Evolutionary conservation across 495 filamentous ascomycete genomes (phyloP), one percentile per base, ranked within the genome.

Genomic region (Tirmania nivea): DNA sequence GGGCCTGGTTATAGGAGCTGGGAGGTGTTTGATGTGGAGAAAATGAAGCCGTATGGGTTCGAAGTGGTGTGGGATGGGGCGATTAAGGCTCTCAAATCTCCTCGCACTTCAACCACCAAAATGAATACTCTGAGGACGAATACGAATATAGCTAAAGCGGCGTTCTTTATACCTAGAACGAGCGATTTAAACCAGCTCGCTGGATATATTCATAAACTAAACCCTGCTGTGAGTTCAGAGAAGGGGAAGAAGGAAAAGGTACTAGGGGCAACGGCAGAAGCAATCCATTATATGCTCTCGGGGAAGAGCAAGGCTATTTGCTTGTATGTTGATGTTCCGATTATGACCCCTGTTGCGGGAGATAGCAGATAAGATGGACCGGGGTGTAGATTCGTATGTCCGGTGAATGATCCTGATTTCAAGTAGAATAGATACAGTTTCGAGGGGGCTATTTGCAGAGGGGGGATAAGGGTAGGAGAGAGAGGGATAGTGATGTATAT

Each of bases 101-200:
- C 49, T 19, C n/a, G 17, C n/a, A 11, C 16, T 21, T 34, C 8
- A n/a, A 34, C 31, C 36, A 34, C 57, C 58, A 10, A 31, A 48
- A 8, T 25, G 49, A 34, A 56, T 64, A 42, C 36, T 59, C 12
- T 20, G 45, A 3, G 35, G 52, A 35, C 54, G 58, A 1, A 51
- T 69, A 11, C 58, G 61, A 0, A 66, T 75, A 52, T 73, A 70
- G 0, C 62, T 69, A 35, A 67, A 78, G 63, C 83, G 14, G 83
- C 79, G 6, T 70, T 97, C 16, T 96, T 81, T 60, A 70, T 97
- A n/a, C 90, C 90, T 8, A 73, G 90, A 48, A 93, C 81, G 2
- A 90, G 85, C 49, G 79, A 97, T 67, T 57, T 96, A 17, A 74
- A 79, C 21, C 92, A 97, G 63, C 68, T 97, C 37, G 86, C 85